Evolutionary conservation across 768 basidiomycete species (phyloP).

Genomic region (Kwoniella botswanensis): DNA sequence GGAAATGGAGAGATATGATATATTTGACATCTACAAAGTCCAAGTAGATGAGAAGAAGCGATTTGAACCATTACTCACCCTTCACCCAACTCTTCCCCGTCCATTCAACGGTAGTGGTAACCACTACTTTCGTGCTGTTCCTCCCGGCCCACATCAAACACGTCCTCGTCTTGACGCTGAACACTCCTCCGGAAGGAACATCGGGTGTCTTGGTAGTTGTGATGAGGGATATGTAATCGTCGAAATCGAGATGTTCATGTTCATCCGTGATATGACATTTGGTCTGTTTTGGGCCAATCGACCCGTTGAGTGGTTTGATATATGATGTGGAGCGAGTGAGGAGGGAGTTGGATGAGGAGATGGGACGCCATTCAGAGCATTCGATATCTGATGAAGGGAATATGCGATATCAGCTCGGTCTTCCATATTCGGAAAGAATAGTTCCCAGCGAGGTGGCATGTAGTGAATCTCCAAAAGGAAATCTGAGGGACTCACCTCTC

Average conservation of each 20-base stretch:
- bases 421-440: too few species aligned
- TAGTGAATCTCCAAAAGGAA: too few species aligned
- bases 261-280: conserved; percentile 96
- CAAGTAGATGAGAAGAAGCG: background rate
- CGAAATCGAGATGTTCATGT: conserved; percentile 75
- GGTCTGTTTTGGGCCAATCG: conserved; percentile 90
- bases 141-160: conserved; percentile 92
- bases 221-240: conserved; percentile 77
- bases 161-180: conserved; percentile 90
- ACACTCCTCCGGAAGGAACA: conserved; percentile 90
- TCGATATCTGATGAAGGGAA: conserved; percentile 75
- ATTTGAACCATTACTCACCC: conserved; percentile 62
- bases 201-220: conserved; percentile 94
- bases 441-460: too few species aligned
- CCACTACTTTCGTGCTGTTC: conserved; percentile 75
- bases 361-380: conserved; percentile 90
- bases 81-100: conserved; percentile 96
- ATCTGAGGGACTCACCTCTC: conserved; percentile 65
- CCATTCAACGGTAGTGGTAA: conserved; percentile 94
- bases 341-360: conserved; percentile 66
- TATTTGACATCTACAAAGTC: background rate
- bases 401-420: too few species aligned
- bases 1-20: too few species aligned
- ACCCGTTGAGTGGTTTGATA: conserved; percentile 86
- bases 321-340: conserved; percentile 91